phyloP scores from a whole-genome alignment of 1,139 yeast genomes.

The Scheffersomyces titani region DNA sequence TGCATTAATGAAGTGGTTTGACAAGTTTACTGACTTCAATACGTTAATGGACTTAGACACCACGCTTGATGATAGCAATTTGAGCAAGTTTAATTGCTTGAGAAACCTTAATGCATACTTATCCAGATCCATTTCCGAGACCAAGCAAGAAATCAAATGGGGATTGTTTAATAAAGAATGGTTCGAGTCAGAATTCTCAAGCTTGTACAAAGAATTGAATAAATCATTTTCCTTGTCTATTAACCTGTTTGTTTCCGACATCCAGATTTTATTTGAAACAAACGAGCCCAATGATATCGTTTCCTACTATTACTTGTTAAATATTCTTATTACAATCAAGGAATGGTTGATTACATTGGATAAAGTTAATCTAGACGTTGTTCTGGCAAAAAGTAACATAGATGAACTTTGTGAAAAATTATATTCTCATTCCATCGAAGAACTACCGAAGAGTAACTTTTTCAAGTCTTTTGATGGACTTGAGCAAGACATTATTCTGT shows the following conservation, averaged over 20 bases:
- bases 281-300: conserved; percentile 2
- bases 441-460: conserved; percentile 9
- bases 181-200: conserved; percentile 11
- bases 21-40: conserved; percentile 14
- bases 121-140: background rate
- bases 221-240: background rate
- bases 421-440: conserved; percentile 7
- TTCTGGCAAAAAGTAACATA: background rate
- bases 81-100: conserved; percentile 13
- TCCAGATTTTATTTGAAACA: background rate
- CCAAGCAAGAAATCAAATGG: conserved; percentile 11
- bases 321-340: conserved; percentile 10
- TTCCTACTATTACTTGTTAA: conserved; percentile 14
- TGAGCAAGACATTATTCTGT: conserved; percentile 3
- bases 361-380: background rate
- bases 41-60: conserved; percentile 8
- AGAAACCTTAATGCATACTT: background rate
- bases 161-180: conserved; percentile 13
- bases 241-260: conserved; percentile 3
- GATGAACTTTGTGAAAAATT: conserved; percentile 3
- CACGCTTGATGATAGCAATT: conserved; percentile 6
- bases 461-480: conserved; percentile 12
- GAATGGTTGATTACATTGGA: conserved; percentile 4
- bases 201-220: conserved; percentile 9
- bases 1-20: conserved; percentile 27